Conservation (phyloP, 73 alveolate species). For the Tetrahymena elliotti region DNA sequence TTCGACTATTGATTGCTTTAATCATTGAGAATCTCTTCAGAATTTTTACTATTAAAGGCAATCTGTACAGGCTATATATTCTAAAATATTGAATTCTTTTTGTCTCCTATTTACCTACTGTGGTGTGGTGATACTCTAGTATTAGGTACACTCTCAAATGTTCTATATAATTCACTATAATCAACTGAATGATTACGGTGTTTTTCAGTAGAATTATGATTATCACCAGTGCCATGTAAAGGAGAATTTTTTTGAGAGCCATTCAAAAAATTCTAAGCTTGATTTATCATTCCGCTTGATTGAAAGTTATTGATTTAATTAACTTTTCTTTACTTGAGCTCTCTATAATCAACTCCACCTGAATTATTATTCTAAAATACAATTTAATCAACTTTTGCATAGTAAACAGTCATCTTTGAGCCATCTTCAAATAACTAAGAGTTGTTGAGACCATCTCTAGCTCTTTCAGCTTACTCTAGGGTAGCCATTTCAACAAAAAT, state of each 20-base stretch:
- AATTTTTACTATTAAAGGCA: neutral
- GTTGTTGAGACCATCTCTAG: constrained; percentile 19
- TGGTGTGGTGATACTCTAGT: neutral
- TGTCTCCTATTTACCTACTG: neutral
- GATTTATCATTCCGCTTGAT: neutral
- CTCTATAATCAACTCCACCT: constrained; percentile 39
- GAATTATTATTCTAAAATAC: constrained; percentile 32
- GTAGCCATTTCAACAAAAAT: constrained; percentile 41
- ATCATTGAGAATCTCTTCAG: neutral
- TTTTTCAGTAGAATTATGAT: neutral
- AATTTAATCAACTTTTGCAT: constrained; percentile 11
- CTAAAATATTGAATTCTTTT: neutral
- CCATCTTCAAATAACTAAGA: constrained; percentile 1
- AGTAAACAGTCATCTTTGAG: constrained; percentile 38
- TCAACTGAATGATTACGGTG: neutral
- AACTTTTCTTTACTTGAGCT: neutral
- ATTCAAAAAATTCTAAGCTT: neutral
- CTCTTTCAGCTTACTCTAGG: constrained; percentile 3
- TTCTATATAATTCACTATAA: neutral
- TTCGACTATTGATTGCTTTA: neutral
- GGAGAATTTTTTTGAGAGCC: neutral
- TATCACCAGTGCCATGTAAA: neutral
- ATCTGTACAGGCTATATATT: neutral
- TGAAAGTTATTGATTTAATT: neutral
- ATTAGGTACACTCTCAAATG: neutral